Base-by-base conservation (phyloP, 2,329 filamentous ascomycete genomes). In the Hypocrella siamensis region DNA sequence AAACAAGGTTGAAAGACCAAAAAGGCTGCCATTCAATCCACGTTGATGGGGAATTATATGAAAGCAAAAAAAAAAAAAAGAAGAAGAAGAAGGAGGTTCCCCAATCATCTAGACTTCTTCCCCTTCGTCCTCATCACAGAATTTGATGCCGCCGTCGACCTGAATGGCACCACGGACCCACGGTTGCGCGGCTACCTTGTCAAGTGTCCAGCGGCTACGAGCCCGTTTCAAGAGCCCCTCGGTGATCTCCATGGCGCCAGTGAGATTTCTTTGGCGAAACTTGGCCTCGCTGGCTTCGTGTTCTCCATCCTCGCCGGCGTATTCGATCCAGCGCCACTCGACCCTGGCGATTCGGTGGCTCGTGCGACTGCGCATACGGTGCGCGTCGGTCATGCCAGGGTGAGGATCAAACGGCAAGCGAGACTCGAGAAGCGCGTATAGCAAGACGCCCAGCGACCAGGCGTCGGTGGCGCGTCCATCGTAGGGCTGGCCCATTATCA, bases 281-380 rank as follows among this genome's bases (percentile, higher is more conserved):
- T 70, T 75, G 42, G 51, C 63, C 38, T 61, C 57, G 41, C 71
- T 63, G 3, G 65, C 65, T 30, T 93, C 84, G 65, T 92, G 90
- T 33, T 93, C 84, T 22, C 84, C 85, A 34, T 92, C 81, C 9
- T 79, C 74, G 35, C 85, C 78, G 2, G 76, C 84, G 48, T 79
- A 93, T 37, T 80, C 74, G 38, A 84, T 75, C 90, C 90, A 98
- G 30, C 79, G 75, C 90, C 90, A 98, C 49, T 98, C 90, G 31
- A 86, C 82, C 22, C 90, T 69, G 2, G 90, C 90, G 38, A 98
- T 96, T n/a, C 86, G 77, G 51, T 98, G 90, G 32, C 80, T 88
- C 0, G 83, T 88, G 34, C 83, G 67, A 43, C 80, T 86, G 44
- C 79, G 65, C 68, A 83, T 78, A 43, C 79, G 74, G 40, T 78